phyloP scores from a whole-genome alignment of 179 eudicot genomes.

The Camellia oleifera region DNA sequence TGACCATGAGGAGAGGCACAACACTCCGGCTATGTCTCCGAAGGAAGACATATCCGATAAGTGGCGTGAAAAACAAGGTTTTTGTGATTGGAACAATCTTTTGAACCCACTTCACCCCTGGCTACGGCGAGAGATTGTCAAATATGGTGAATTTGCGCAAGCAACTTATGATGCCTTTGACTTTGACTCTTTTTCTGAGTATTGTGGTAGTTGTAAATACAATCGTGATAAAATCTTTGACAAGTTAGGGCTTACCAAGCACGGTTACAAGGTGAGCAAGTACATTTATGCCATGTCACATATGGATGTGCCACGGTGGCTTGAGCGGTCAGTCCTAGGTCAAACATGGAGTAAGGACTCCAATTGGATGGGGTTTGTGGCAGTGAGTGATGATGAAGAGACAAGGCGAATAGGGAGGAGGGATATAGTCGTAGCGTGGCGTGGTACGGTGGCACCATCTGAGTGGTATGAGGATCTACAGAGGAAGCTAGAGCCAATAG shows the following conservation, averaged over 20 bases:
- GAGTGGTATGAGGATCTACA: constrained; percentile 89
- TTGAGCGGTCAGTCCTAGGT: constrained; percentile 41
- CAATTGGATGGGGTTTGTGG: constrained; percentile 86
- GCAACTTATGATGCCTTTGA: constrained; percentile 83
- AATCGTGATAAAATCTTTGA: constrained; percentile 38
- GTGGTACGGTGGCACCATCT: constrained; percentile 68
- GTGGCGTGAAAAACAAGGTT: constrained; percentile 65
- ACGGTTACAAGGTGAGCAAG: constrained; percentile 58
- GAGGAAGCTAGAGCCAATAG: constrained; percentile 50
- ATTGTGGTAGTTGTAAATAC: constrained; percentile 73
- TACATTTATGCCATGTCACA: constrained; percentile 78
- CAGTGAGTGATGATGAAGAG: constrained; percentile 62
- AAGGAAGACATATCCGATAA: constrained; percentile 49
- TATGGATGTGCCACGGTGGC: constrained; percentile 57
- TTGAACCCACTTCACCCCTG: constrained; percentile 58
- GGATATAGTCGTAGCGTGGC: constrained; percentile 74
- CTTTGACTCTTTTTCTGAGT: constrained; percentile 58
- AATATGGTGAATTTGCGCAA: constrained; percentile 80
- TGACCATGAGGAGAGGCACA: constrained; percentile 32
- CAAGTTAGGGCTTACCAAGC: constrained; percentile 40
- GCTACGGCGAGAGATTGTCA: constrained; percentile 57
- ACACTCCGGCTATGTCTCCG: constrained; percentile 50
- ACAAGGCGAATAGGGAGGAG: constrained; percentile 56
- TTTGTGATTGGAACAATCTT: constrained; percentile 42
- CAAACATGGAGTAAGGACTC: constrained; percentile 73